These are phyloP conservation scores for Leccinum subfulvum DNA, from an alignment of 1,284 basidiomycete species.

Conservation along the genomic window DNA sequence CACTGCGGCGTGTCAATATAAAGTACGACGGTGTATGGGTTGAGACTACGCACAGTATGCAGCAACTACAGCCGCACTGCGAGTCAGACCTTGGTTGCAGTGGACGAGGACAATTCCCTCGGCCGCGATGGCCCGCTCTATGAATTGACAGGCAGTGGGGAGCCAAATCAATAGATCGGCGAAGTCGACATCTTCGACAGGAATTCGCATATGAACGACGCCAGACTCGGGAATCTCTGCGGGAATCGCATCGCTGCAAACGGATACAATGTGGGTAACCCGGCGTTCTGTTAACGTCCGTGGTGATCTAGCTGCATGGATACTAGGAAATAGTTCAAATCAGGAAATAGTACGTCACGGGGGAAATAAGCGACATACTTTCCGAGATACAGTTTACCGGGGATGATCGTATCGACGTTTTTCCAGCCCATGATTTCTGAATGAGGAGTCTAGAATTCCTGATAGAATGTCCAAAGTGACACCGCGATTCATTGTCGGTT, in stretches of 20 bases:
- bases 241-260: slow-evolving; percentile 70
- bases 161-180: slow-evolving; percentile 80
- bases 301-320: slow-evolving; percentile 69
- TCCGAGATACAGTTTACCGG: slow-evolving; percentile 68
- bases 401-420: slow-evolving; percentile 71
- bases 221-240: slow-evolving; percentile 74
- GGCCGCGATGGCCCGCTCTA: slow-evolving; percentile 64
- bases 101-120: slow-evolving; percentile 82
- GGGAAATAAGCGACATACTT: slow-evolving; percentile 51
- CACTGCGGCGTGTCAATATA: slow-evolving; percentile 42
- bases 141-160: slow-evolving; percentile 76
- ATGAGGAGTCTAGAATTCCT: slow-evolving; percentile 29
- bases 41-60: slow-evolving; percentile 63
- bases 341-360: slow-evolving; percentile 25
- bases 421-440: slow-evolving; percentile 59
- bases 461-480: slow-evolving; percentile 25
- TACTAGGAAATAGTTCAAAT: slow-evolving; percentile 41
- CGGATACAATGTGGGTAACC: slow-evolving; percentile 75
- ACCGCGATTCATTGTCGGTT: slow-evolving; percentile 31
- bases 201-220: slow-evolving; percentile 65
- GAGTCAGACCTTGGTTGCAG: slow-evolving; percentile 78
- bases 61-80: slow-evolving; percentile 79
- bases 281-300: slow-evolving; percentile 71
- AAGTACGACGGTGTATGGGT: not conserved
- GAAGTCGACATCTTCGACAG: slow-evolving; percentile 79